Percentiles rank a stretch among this genome's conserved stretches.
phyloP scores from a whole-genome alignment of 2,329 filamentous ascomycete species.

The Pseudocercospora fijiensis region DNA sequence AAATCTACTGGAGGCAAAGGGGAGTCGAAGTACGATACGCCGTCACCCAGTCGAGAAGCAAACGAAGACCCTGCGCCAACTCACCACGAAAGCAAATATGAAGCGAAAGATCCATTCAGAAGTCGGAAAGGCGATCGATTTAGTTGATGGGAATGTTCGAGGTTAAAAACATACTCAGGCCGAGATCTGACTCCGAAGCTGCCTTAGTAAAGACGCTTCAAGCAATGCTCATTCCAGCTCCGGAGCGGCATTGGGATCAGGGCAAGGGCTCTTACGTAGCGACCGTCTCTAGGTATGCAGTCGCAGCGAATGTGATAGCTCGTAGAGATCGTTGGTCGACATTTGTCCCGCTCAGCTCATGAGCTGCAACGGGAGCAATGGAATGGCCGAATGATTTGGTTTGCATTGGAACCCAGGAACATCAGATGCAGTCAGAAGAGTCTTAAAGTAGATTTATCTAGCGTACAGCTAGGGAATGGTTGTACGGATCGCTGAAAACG shows the following conservation, averaged over 20 bases:
- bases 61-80: slow-evolving; percentile 75
- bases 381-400: background rate
- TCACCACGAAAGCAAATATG: slow-evolving; percentile 83
- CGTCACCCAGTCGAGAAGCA: slow-evolving; percentile 24
- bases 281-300: background rate
- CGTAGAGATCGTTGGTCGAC: background rate
- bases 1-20: slow-evolving; percentile 13
- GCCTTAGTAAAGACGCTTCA: background rate
- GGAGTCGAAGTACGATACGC: slow-evolving; percentile 23
- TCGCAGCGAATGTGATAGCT: background rate
- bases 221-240: background rate
- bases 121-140: slow-evolving; percentile 86
- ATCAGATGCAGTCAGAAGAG: background rate
- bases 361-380: background rate
- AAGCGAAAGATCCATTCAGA: slow-evolving; percentile 71
- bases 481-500: background rate
- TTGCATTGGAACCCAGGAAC: background rate
- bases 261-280: no score
- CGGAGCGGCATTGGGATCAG: background rate
- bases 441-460: background rate
- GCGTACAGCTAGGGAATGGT: slow-evolving; percentile 7
- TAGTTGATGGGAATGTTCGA: slow-evolving; percentile 34
- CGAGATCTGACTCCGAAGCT: background rate
- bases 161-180: background rate
- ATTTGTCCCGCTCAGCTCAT: background rate